Conservation (phyloP, 2,329 filamentous ascomycete species). For the Plenodomus biglobosus region DNA sequence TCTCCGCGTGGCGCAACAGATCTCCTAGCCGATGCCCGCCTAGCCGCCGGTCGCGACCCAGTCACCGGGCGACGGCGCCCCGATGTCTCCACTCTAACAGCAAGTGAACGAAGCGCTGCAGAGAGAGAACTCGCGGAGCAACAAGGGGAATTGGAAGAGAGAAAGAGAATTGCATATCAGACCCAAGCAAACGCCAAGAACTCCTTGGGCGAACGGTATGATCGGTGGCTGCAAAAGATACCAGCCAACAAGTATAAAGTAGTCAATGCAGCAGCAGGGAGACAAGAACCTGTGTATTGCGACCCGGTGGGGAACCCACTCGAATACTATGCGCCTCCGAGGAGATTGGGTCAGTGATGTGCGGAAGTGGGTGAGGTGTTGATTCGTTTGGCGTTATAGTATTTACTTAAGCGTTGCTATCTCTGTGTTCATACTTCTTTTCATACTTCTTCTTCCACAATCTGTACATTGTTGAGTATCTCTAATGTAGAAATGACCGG, state of each 20-base stretch:
- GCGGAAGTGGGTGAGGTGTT: constrained; percentile 4
- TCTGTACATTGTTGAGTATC: too few relatives aligned
- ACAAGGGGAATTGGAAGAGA: neutral
- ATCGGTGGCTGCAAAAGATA: constrained; percentile 16
- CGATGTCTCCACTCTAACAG: neutral
- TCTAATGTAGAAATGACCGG: too few relatives aligned
- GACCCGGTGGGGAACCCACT: neutral
- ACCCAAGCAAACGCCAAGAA: constrained; percentile 6
- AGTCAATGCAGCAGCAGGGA: constrained; percentile 10
- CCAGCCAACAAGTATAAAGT: constrained; percentile 15
- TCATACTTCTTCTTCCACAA: too few relatives aligned
- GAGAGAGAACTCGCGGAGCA: neutral
- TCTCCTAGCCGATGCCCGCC: constrained; percentile 25
- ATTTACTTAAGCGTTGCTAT: too few relatives aligned
- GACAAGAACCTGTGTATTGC: neutral
- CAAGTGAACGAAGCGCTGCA: neutral
- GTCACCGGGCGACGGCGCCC: constrained; percentile 15
- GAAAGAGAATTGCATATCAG: constrained; percentile 6
- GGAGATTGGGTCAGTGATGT: constrained; percentile 25
- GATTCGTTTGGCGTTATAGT: neutral
- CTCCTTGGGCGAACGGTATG: constrained; percentile 13
- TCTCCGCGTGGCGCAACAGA: constrained; percentile 9
- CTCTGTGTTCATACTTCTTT: too few relatives aligned
- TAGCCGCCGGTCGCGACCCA: constrained; percentile 18
- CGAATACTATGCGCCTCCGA: constrained; percentile 30